phyloP scores from a whole-genome alignment of 2,329 filamentous ascomycete genomes.

The Trichophaea hybrida region DNA sequence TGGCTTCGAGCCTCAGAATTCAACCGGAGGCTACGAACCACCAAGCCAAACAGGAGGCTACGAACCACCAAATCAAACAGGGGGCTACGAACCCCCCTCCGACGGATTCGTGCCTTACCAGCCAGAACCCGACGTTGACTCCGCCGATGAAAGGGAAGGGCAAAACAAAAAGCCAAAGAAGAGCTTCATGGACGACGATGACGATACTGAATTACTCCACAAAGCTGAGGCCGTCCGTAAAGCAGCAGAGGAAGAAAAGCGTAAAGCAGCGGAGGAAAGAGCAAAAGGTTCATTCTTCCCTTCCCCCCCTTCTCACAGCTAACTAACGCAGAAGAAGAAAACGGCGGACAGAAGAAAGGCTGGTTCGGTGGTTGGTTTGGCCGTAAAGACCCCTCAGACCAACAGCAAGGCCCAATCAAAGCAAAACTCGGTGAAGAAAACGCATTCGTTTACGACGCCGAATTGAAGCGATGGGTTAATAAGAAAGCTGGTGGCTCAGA shows the following conservation, averaged over 20 bases:
- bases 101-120: conserved; percentile 32
- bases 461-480: conserved; percentile 97
- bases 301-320: background rate
- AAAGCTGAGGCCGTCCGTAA: conserved; percentile 46
- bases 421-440: conserved; percentile 91
- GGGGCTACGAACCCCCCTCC: conserved; percentile 35
- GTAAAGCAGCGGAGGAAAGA: conserved; percentile 63
- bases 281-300: conserved; percentile 38
- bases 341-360: conserved; percentile 43
- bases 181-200: conserved; percentile 67
- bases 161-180: conserved; percentile 45
- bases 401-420: conserved; percentile 46
- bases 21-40: conserved; percentile 32
- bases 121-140: conserved; percentile 38
- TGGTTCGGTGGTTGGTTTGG: conserved; percentile 83
- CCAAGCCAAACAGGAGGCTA: conserved; percentile 32
- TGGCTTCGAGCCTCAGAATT: conserved; percentile 35
- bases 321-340: conserved; percentile 4
- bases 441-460: conserved; percentile 84
- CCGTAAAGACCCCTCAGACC: conserved; percentile 41
- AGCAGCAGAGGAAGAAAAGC: conserved; percentile 60
- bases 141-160: conserved; percentile 36
- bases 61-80: conserved; percentile 30
- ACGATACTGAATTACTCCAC: conserved; percentile 46
- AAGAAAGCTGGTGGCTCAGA: conserved; percentile 61